These are phyloP conservation scores for Detonula confervacea DNA, from an alignment of 352 stramenopile genomes.

Conservation along the genomic window DNA sequence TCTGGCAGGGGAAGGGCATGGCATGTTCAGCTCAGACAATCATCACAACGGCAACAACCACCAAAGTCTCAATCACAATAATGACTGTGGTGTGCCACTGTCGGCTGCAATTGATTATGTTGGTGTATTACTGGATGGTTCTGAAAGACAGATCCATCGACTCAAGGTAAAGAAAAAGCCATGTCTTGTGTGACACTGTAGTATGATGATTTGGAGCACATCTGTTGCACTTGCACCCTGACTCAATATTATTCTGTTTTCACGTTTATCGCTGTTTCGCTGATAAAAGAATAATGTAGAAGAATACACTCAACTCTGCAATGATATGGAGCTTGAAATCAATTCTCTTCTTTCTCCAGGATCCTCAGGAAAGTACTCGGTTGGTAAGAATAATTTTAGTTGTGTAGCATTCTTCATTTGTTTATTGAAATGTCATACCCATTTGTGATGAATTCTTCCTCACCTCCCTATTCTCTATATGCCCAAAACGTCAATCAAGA, in stretches of 20 bases:
- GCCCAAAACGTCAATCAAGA: constrained; percentile 1
- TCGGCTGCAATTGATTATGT: constrained; percentile 83
- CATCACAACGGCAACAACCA: constrained; percentile 1
- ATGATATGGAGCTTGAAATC: constrained; percentile 65
- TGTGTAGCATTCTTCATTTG: too few species aligned
- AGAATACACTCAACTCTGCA: constrained; percentile 79
- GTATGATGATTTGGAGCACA: too few species aligned
- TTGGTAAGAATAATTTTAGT: constrained; percentile 15
- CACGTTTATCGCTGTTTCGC: constrained; percentile 1
- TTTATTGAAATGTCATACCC: neutral
- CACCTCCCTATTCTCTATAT: neutral
- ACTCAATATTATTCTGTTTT: constrained; percentile 2
- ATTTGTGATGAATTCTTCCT: neutral
- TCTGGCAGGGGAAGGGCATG: constrained; percentile 74
- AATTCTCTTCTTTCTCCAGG: constrained; percentile 38
- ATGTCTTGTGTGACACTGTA: neutral
- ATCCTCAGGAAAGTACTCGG: constrained; percentile 11
- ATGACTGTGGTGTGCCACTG: constrained; percentile 64
- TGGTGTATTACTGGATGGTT: constrained; percentile 77
- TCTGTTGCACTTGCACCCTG: too few species aligned
- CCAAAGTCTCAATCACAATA: neutral
- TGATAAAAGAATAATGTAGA: constrained; percentile 70
- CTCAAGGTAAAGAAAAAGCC: constrained; percentile 69
- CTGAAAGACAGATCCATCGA: constrained; percentile 64
- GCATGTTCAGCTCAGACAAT: constrained; percentile 68